Conservation (phyloP, 2,329 filamentous ascomycete species). For the Aureobasidium subglaciale region DNA sequence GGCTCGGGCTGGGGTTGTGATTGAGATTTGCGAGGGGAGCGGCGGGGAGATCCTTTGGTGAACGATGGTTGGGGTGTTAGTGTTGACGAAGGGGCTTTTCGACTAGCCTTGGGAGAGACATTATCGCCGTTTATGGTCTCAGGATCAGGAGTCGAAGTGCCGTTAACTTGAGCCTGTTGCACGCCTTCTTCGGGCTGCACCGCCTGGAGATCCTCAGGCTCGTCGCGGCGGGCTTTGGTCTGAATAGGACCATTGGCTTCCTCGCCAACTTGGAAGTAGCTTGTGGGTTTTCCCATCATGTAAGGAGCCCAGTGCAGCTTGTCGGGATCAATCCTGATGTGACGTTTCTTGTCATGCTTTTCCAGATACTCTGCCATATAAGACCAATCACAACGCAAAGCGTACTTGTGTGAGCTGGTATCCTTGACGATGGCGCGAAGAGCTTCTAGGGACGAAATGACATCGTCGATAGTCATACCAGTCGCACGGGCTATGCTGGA, state of each 20-base stretch:
- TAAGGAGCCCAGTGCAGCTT: conserved; percentile 92
- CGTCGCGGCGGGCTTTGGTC: conserved; percentile 80
- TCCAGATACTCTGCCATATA: conserved; percentile 83
- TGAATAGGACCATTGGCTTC: conserved; percentile 48
- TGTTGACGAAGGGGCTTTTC: conserved; percentile 15
- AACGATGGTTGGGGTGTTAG: conserved; percentile 26
- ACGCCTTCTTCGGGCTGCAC: conserved; percentile 38
- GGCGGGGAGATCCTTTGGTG: conserved; percentile 22
- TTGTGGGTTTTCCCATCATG: conserved; percentile 69
- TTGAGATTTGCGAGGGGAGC: conserved; percentile 25
- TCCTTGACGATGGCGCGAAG: conserved; percentile 84
- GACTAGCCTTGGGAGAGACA: conserved; percentile 5
- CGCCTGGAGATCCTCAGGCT: conserved; percentile 45
- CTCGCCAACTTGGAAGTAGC: conserved; percentile 30
- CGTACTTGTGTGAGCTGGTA: conserved; percentile 80
- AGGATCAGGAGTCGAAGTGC: conserved; percentile 3
- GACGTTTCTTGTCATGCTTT: conserved; percentile 83
- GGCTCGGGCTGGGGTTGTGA: conserved; percentile 18
- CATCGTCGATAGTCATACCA: conserved; percentile 92
- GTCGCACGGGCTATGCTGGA: conserved; percentile 74
- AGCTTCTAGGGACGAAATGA: conserved; percentile 87
- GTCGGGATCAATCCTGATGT: conserved; percentile 74
- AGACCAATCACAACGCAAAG: conserved; percentile 74
- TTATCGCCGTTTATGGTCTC: background rate
- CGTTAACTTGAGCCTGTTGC: conserved; percentile 26